These are phyloP conservation scores for Heterobasidion parviporum DNA, from an alignment of 1,284 basidiomycete species.

Conservation along the genomic window DNA sequence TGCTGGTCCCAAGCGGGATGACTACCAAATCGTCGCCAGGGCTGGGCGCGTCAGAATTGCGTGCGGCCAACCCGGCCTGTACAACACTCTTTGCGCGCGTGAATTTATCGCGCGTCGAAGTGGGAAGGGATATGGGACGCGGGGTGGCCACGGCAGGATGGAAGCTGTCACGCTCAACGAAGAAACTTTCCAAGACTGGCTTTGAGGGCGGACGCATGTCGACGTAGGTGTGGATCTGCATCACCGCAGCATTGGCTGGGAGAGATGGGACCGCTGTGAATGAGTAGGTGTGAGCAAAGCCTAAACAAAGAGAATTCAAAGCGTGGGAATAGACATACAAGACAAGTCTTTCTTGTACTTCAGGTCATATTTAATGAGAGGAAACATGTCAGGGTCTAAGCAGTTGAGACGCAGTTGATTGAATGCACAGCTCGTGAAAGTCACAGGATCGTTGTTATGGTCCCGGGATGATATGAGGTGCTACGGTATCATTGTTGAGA, in stretches of 20 bases:
- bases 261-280: slow-evolving; percentile 37
- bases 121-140: slow-evolving; percentile 22
- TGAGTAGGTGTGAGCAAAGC: neutral
- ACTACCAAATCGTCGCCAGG: slow-evolving; percentile 63
- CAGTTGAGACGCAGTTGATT: slow-evolving; percentile 66
- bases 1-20: slow-evolving; percentile 83
- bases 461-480: slow-evolving; percentile 62
- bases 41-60: slow-evolving; percentile 8
- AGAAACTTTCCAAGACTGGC: slow-evolving; percentile 24
- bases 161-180: slow-evolving; percentile 36
- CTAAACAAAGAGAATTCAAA: neutral
- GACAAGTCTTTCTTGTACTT: slow-evolving; percentile 30
- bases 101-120: slow-evolving; percentile 27
- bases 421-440: slow-evolving; percentile 70
- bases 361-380: slow-evolving; percentile 49
- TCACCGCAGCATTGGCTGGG: slow-evolving; percentile 33
- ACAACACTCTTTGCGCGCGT: slow-evolving; percentile 21
- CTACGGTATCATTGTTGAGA: slow-evolving; percentile 24
- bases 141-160: slow-evolving; percentile 29
- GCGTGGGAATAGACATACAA: slow-evolving; percentile 21
- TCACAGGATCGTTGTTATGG: slow-evolving; percentile 56
- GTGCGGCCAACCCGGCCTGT: slow-evolving; percentile 4
- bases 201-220: slow-evolving; percentile 39
- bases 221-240: slow-evolving; percentile 31
- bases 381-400: slow-evolving; percentile 72